A percentile compares a stretch with the other conserved stretches of the same genome.
Evolutionary conservation across 305 asterid genomes (phyloP).

Genomic region (Fraxinus angustifolia): DNA sequence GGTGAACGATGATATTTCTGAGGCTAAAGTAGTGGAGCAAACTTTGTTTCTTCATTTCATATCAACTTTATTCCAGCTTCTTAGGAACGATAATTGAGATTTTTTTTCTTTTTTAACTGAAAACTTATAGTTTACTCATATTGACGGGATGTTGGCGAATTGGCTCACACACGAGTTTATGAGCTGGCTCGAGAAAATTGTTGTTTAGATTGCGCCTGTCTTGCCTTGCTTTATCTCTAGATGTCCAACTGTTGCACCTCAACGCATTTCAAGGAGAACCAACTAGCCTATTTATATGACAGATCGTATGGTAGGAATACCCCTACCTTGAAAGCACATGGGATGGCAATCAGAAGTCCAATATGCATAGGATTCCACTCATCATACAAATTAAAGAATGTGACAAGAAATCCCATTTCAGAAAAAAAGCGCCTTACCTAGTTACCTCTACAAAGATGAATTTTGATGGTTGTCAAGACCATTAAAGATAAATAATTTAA

Average conservation of each 20-base stretch:
- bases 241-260: neutral
- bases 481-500: too few relatives aligned
- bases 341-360: neutral
- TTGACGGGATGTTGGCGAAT: neutral
- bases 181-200: neutral
- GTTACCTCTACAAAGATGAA: neutral
- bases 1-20: neutral
- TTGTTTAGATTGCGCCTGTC: neutral
- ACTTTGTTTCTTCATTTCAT: neutral
- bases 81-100: neutral
- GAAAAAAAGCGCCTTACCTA: neutral
- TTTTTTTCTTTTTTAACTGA: too few relatives aligned
- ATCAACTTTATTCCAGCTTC: neutral
- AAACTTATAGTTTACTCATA: neutral
- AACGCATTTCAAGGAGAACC: too few relatives aligned
- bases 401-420: neutral
- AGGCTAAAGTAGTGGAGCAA: neutral
- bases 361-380: neutral
- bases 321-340: neutral
- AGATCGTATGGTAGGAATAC: too few relatives aligned
- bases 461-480: neutral
- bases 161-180: neutral
- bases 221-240: too few relatives aligned
- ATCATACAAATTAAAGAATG: too few relatives aligned
- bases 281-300: too few relatives aligned